Evolutionary conservation across 2,329 filamentous ascomycete species (phyloP).

Genomic region (Byssothecium circinans): DNA sequence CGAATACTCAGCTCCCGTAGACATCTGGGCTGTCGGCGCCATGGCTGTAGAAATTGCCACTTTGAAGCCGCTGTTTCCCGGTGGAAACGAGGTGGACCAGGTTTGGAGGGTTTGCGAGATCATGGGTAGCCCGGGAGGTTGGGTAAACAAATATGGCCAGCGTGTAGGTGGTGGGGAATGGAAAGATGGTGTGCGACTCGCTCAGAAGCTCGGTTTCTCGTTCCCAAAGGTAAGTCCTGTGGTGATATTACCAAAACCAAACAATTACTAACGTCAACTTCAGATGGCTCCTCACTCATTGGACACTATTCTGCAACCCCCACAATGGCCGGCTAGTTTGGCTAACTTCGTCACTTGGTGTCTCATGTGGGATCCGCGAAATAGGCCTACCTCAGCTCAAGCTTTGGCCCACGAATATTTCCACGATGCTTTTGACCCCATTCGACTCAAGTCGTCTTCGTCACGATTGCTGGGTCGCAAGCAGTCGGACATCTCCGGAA

Average conservation of each 20-base stretch:
- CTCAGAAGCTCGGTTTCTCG: conserved; percentile 95
- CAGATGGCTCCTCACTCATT: conserved; percentile 96
- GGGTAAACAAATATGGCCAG: conserved; percentile 88
- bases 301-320: conserved; percentile 86
- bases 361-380: conserved; percentile 97
- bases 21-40: conserved; percentile 97
- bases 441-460: conserved; percentile 87
- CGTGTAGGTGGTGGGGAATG: conserved; percentile 94
- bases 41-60: conserved; percentile 99
- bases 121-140: conserved; percentile 97
- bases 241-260: neutral
- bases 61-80: conserved; percentile 92
- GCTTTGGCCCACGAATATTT: conserved; percentile 97
- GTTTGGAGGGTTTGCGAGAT: conserved; percentile 99
- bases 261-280: conserved; percentile 38
- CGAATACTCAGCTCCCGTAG: conserved; percentile 95
- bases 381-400: conserved; percentile 85
- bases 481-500: conserved; percentile 76
- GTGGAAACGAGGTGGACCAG: conserved; percentile 97
- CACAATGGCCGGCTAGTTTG: conserved; percentile 87
- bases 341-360: conserved; percentile 97
- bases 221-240: conserved; percentile 71
- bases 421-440: conserved; percentile 83
- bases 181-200: conserved; percentile 89
- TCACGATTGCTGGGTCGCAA: conserved; percentile 85